Evolutionary conservation across 1,139 yeast genomes (phyloP), one percentile per base, ranked within the genome.

Genomic region (Hemisphaericaspora subhashii): DNA sequence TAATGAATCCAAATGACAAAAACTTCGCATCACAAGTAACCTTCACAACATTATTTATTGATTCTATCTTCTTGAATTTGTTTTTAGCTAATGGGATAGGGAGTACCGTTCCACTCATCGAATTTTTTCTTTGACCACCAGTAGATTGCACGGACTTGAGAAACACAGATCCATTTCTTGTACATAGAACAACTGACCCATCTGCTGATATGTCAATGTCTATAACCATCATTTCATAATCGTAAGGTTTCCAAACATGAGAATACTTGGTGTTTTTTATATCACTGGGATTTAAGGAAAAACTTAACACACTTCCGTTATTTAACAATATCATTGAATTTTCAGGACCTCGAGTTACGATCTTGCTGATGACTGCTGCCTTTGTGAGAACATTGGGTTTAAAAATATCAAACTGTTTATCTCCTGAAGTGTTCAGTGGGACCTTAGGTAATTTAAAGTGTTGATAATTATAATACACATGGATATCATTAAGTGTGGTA

Each of bases 201-300:
- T 83, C 87, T 20, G 63, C 68, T 1, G 86, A 77, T 32, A 83
- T 72, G 54, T 81, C 92, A 29, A 85, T 74, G 59, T 86, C 95
- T 2, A 70, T 60, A 1, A 66, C 69, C 44, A 67, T 61, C 67
- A 79, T 62, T 42, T 75, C 80, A 12, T 59, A 58, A 38, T 75
- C 76, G 41, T 75, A 72, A 1, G 83, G 80, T 36, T 63, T 69
- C 86, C 86, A 81, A 4, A 76, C 58, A 2, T 59, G 56, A 1
- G 47, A 41, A 47, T 69, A 78, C 42, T 64, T 72, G 13, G 71
- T 54, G 34, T 52, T 60, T 33, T 60, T 64, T 23, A 56, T 48
- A 31, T 66, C 64, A 11, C 53, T 60, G 1, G 59, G 41, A 35
- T 58, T 55, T 7, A 69, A 43, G 6, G 50, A 44, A 46, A 78